These are phyloP conservation scores for Mortierella sp. DNA, from an alignment of 371 early-diverging fungal genomes.

Conservation along the genomic window DNA sequence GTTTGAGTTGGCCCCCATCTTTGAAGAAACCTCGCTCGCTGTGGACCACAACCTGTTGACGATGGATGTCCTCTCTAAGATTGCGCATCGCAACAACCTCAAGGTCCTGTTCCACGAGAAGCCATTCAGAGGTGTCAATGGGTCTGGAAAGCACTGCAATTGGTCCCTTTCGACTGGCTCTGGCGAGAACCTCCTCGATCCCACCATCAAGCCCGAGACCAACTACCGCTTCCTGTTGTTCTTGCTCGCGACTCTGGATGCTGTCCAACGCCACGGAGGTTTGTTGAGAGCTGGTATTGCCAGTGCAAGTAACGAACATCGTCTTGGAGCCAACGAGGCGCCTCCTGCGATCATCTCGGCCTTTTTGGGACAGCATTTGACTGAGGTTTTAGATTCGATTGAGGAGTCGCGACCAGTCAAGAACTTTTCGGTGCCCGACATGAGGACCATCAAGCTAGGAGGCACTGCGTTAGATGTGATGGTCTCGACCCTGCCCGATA, in stretches of 20 bases:
- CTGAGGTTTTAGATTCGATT: slow-evolving; percentile 92
- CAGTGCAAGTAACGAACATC: slow-evolving; percentile 95
- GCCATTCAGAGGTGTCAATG: slow-evolving; percentile 98
- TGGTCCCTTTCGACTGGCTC: slow-evolving; percentile 95
- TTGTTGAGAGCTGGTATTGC: slow-evolving; percentile 92
- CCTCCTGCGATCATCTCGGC: slow-evolving; percentile 97
- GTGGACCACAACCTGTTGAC: slow-evolving; percentile 98
- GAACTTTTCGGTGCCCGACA: slow-evolving; percentile 82
- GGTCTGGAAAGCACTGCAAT: slow-evolving; percentile 98
- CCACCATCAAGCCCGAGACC: slow-evolving; percentile 90
- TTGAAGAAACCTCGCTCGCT: slow-evolving; percentile 94
- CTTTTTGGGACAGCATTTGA: slow-evolving; percentile 95
- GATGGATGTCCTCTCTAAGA: slow-evolving; percentile 96
- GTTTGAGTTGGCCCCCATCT: slow-evolving; percentile 97
- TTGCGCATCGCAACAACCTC: slow-evolving; percentile 96
- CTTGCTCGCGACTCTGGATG: slow-evolving; percentile 91
- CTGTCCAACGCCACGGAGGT: slow-evolving; percentile 88
- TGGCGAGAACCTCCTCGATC: slow-evolving; percentile 96
- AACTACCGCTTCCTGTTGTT: slow-evolving; percentile 96
- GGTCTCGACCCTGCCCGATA: slow-evolving; percentile 90
- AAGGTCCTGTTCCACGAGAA: slow-evolving; percentile 98
- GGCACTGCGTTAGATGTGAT: slow-evolving; percentile 97
- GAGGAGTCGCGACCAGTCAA: slow-evolving; percentile 88
- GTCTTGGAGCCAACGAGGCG: slow-evolving; percentile 97
- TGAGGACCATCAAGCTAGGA: slow-evolving; percentile 91